These are phyloP conservation scores for Lipomyces starkeyi DNA, from an alignment of 805 yeast species.

Conservation along the genomic window DNA sequence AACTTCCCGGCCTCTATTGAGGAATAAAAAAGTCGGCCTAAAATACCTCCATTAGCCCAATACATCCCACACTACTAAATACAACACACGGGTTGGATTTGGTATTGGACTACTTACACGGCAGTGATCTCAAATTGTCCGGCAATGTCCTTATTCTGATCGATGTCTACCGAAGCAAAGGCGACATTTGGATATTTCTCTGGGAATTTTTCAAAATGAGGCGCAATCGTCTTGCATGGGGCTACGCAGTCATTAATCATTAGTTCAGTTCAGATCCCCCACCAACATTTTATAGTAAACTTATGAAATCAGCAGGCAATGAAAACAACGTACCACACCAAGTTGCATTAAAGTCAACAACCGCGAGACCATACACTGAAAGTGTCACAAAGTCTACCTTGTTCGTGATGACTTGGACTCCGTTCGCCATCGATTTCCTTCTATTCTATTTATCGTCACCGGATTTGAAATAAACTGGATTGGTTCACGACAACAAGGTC, in stretches of 20 bases:
- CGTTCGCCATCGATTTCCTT: not conserved
- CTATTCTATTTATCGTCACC: not conserved
- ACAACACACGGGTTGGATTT: too few relatives aligned
- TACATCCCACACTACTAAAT: not conserved
- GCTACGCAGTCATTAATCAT: not conserved
- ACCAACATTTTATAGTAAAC: too few relatives aligned
- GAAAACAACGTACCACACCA: slow-evolving; percentile 28
- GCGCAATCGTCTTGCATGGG: slow-evolving; percentile 30
- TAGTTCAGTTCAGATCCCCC: too few relatives aligned
- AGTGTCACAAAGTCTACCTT: slow-evolving; percentile 5
- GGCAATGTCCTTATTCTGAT: slow-evolving; percentile 21
- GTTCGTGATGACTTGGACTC: slow-evolving; percentile 6
- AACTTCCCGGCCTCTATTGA: slow-evolving; percentile 19
- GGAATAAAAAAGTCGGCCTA: slow-evolving; percentile 25
- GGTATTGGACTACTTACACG: slow-evolving; percentile 17
- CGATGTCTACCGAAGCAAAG: slow-evolving; percentile 31
- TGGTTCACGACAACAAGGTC: too few relatives aligned
- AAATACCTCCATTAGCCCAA: not conserved
- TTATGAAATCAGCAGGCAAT: not conserved
- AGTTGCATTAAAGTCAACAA: slow-evolving; percentile 28
- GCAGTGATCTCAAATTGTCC: slow-evolving; percentile 13
- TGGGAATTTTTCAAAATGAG: slow-evolving; percentile 22
- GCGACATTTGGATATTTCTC: slow-evolving; percentile 13
- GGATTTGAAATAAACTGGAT: too few relatives aligned
- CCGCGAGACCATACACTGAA: slow-evolving; percentile 10